Percentiles rank a stretch among this genome's conserved stretches.
phyloP scores from a whole-genome alignment of 768 basidiomycete genomes.

The Suillus fuscotomentosus region DNA sequence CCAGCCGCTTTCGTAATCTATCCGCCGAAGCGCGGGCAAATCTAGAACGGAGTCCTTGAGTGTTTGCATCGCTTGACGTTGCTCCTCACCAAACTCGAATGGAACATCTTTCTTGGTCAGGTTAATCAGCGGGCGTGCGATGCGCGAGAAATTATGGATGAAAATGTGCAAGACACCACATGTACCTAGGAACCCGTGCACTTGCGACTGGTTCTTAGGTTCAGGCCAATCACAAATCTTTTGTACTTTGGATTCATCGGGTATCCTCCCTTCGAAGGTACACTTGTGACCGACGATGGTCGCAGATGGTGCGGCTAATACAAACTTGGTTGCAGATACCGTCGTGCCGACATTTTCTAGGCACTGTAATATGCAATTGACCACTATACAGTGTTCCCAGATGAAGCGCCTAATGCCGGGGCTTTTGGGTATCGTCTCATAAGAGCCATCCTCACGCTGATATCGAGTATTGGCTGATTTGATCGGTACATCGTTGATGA shows the following conservation, averaged over 20 bases:
- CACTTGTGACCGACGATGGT: constrained; percentile 38
- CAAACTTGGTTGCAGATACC: constrained; percentile 35
- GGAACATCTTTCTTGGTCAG: too few species aligned
- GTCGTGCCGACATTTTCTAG: constrained; percentile 37
- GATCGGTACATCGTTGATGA: constrained; percentile 39
- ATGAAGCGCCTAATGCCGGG: constrained; percentile 34
- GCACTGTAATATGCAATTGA: constrained; percentile 36
- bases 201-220: too few species aligned
- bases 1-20: constrained; percentile 8
- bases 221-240: too few species aligned
- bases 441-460: constrained; percentile 21
- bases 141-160: too few species aligned
- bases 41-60: constrained; percentile 8
- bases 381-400: constrained; percentile 36
- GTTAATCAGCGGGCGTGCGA: too few species aligned
- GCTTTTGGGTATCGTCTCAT: constrained; percentile 37
- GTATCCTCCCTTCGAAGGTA: too few species aligned
- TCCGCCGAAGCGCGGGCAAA: too few species aligned
- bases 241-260: too few species aligned
- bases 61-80: too few species aligned
- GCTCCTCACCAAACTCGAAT: too few species aligned
- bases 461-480: constrained; percentile 34
- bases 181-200: too few species aligned
- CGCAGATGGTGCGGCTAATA: constrained; percentile 25
- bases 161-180: too few species aligned